These are phyloP conservation scores for Hawksworthiomyces lignivorus DNA, from an alignment of 2,329 filamentous ascomycete species.

Conservation along the genomic window DNA sequence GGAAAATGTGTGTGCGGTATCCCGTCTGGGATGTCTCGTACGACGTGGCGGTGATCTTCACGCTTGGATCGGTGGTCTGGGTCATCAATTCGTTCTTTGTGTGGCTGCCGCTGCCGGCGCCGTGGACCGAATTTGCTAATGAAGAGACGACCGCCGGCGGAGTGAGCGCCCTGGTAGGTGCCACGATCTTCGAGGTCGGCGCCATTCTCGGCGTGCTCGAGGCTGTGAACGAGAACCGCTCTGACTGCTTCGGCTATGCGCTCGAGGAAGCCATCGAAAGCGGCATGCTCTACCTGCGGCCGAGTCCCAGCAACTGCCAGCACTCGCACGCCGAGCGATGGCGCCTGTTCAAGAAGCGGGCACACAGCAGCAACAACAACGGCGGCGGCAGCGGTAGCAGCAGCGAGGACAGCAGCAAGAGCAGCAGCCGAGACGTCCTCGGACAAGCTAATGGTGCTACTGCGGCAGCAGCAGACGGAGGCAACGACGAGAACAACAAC, in stretches of 20 bases:
- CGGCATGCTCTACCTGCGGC: slow-evolving; percentile 11
- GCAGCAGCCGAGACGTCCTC: background rate
- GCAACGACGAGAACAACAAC: background rate
- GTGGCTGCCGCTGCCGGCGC: slow-evolving; percentile 50
- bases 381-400: background rate
- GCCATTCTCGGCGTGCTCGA: slow-evolving; percentile 57
- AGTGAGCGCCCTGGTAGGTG: slow-evolving; percentile 58
- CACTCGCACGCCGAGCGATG: slow-evolving; percentile 8
- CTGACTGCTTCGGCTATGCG: slow-evolving; percentile 63
- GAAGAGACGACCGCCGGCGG: slow-evolving; percentile 50
- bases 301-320: slow-evolving; percentile 7
- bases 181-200: slow-evolving; percentile 58
- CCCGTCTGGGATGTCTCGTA: slow-evolving; percentile 36
- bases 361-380: background rate
- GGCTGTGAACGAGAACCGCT: slow-evolving; percentile 58
- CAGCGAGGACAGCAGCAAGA: background rate
- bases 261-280: slow-evolving; percentile 42
- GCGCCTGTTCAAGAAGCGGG: background rate
- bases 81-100: slow-evolving; percentile 56
- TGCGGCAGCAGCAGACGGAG: background rate
- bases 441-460: too few relatives aligned
- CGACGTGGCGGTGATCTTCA: slow-evolving; percentile 32
- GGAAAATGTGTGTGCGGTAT: slow-evolving; percentile 28
- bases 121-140: slow-evolving; percentile 43
- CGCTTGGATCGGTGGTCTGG: slow-evolving; percentile 42